Base-by-base conservation (phyloP, 192 early-diverging fungal species). In the Rhizophagus sp. region DNA sequence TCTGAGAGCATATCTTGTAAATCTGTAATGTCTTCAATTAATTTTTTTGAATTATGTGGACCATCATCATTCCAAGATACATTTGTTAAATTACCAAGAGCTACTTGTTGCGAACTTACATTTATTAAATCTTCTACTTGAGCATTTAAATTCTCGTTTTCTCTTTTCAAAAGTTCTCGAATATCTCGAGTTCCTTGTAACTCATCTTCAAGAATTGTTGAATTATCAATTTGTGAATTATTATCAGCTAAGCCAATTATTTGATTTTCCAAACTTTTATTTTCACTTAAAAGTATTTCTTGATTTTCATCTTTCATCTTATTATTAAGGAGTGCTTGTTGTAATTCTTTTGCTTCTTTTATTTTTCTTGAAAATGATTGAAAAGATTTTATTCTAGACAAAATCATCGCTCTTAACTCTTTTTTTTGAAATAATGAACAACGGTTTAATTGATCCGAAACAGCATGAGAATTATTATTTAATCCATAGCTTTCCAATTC, bases 1-100 rank as follows among this genome's bases (percentile, higher is more conserved):
- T 76, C 75, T 25, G 17, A 27, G 4, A 76, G 61, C 24, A 41
- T 19, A 44, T 36, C 22, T 64, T 65, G 75, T 25, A 77, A 77
- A 2, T 77, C 24, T 24, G 4, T 27, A 65, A 77, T 41, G 49
- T 64, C 75, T 13, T 4, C 2, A 8, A 15, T 25, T 30, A 77
- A 65, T 22, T 39, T 36, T 13, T 10, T 1, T 22, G 33, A 17
- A 39, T 77, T 66, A 44, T 76, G 22, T 39, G 62, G 75, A 65
- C 39, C 62, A 9, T 76, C 75, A 39, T 77, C 39, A 47, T 41
- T 65, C 33, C 19, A 49, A 13, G 39, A 19, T 30, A 66, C 11
- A 44, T 62, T 41, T 6, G 62, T 65, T 3, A 44, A 2, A 27
- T 77, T 65, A 27, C 39, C 57, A 39, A 44, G 34, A 4, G 63